phyloP scores from a whole-genome alignment of 129 eudicot species.

The Centrapalus pauciflorus region DNA sequence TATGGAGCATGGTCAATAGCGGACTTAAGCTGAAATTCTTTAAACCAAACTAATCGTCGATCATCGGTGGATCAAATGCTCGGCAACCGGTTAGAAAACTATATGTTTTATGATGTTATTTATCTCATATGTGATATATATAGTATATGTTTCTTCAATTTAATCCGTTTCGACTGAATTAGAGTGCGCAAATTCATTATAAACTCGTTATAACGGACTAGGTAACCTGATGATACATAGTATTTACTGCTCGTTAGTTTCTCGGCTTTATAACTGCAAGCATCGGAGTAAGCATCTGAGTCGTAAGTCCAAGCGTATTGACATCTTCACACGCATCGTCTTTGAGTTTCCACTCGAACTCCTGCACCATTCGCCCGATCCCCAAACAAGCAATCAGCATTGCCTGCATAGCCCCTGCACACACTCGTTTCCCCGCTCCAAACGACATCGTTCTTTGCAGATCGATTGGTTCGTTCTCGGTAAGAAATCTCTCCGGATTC shows the following conservation, averaged over 20 bases:
- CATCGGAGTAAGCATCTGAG: slow-evolving; percentile 1
- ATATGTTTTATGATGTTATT: slow-evolving; percentile 6
- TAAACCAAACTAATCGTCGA: slow-evolving; percentile 47
- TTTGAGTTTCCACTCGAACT: neutral
- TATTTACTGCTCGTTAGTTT: neutral
- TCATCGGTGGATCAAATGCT: neutral
- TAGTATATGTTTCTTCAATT: neutral
- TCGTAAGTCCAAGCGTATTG: neutral
- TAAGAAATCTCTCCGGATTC: slow-evolving; percentile 35
- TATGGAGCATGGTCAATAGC: slow-evolving; percentile 88
- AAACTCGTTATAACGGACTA: too few relatives aligned
- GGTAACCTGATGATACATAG: too few relatives aligned
- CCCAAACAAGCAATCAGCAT: slow-evolving; percentile 2
- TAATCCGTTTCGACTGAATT: neutral
- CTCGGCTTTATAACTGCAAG: slow-evolving; percentile 1
- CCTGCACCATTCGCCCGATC: slow-evolving; percentile 10
- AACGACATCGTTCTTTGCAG: slow-evolving; percentile 14
- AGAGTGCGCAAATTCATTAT: too few relatives aligned
- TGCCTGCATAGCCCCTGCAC: slow-evolving; percentile 1
- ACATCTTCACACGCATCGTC: neutral
- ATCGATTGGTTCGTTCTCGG: neutral
- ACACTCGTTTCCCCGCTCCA: slow-evolving; percentile 2
- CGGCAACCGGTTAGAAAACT: slow-evolving; percentile 3
- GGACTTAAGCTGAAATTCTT: slow-evolving; percentile 86
- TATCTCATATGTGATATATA: neutral